These are phyloP conservation scores for Pleoardoris graminearum DNA, from an alignment of 2,329 filamentous ascomycete species.

Conservation along the genomic window DNA sequence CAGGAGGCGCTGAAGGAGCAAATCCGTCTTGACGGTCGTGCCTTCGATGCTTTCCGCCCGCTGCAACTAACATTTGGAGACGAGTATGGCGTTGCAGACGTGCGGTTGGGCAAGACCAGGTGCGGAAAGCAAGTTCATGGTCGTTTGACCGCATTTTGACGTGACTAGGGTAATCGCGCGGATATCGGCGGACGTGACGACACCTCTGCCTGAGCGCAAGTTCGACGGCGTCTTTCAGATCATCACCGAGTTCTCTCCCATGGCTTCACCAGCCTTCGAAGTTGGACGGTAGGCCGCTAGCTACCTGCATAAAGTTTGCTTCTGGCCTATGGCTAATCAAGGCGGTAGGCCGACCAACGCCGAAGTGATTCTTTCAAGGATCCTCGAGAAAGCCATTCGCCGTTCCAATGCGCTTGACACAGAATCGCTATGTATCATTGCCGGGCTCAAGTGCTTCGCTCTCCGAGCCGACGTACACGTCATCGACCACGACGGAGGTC, in stretches of 20 bases:
- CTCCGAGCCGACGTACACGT: slow-evolving; percentile 91
- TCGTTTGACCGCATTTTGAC: slow-evolving; percentile 17
- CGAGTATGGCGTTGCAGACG: slow-evolving; percentile 87
- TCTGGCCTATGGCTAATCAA: slow-evolving; percentile 25
- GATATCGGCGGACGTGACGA: slow-evolving; percentile 84
- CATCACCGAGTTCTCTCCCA: slow-evolving; percentile 84
- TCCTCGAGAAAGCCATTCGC: slow-evolving; percentile 92
- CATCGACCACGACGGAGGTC: slow-evolving; percentile 84
- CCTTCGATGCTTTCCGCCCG: slow-evolving; percentile 76
- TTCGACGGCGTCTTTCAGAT: slow-evolving; percentile 97
- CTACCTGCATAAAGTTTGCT: neutral
- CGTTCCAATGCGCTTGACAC: slow-evolving; percentile 91
- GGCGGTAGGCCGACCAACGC: slow-evolving; percentile 70
- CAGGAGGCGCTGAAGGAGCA: slow-evolving; percentile 79
- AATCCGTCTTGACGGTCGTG: slow-evolving; percentile 80
- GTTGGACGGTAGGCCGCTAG: slow-evolving; percentile 64
- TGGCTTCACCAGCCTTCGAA: slow-evolving; percentile 90
- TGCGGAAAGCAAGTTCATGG: slow-evolving; percentile 43
- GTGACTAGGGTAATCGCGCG: slow-evolving; percentile 72
- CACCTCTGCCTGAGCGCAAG: slow-evolving; percentile 83
- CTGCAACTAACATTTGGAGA: slow-evolving; percentile 82
- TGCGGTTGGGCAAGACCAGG: slow-evolving; percentile 89
- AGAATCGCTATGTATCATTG: slow-evolving; percentile 91
- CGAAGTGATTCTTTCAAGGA: slow-evolving; percentile 82
- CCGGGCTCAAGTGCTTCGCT: slow-evolving; percentile 88